These are phyloP conservation scores for Leonotis leonurus DNA, from an alignment of 257 asterid species.

Conservation along the genomic window DNA sequence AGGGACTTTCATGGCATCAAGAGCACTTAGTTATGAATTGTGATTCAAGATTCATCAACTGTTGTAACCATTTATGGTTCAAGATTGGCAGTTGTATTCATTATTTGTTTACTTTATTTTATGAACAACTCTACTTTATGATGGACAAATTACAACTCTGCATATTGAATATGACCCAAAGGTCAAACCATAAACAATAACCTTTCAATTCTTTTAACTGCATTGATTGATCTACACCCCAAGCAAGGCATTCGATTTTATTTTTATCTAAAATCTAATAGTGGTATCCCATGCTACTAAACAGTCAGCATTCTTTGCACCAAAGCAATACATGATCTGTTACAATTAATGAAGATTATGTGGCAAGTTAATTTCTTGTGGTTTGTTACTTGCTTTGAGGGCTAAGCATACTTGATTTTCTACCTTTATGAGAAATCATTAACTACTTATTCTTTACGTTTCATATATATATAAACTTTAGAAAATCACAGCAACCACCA, in stretches of 20 bases:
- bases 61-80: slow-evolving; percentile 7
- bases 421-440: not conserved
- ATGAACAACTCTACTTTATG: too few relatives aligned
- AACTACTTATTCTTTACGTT: slow-evolving; percentile 10
- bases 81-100: not conserved
- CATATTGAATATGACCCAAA: too few relatives aligned
- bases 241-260: slow-evolving; percentile 10
- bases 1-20: slow-evolving; percentile 25
- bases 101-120: not conserved
- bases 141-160: too few relatives aligned
- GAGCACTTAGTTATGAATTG: slow-evolving; percentile 9
- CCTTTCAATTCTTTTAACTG: too few relatives aligned
- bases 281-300: slow-evolving; percentile 16
- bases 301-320: slow-evolving; percentile 8
- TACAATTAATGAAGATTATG: slow-evolving; percentile 8
- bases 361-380: slow-evolving; percentile 14
- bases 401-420: slow-evolving; percentile 31
- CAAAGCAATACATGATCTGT: slow-evolving; percentile 10
- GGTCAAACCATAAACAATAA: too few relatives aligned
- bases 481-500: slow-evolving; percentile 12
- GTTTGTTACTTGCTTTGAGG: slow-evolving; percentile 33
- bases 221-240: not conserved
- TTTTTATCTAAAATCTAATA: not conserved
- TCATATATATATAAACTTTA: not conserved
- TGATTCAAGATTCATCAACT: slow-evolving; percentile 17